A percentile compares a stretch with the other conserved stretches of the same genome.
Conservation (phyloP, 208 protist species). For the Trypanosoma brucei region DNA sequence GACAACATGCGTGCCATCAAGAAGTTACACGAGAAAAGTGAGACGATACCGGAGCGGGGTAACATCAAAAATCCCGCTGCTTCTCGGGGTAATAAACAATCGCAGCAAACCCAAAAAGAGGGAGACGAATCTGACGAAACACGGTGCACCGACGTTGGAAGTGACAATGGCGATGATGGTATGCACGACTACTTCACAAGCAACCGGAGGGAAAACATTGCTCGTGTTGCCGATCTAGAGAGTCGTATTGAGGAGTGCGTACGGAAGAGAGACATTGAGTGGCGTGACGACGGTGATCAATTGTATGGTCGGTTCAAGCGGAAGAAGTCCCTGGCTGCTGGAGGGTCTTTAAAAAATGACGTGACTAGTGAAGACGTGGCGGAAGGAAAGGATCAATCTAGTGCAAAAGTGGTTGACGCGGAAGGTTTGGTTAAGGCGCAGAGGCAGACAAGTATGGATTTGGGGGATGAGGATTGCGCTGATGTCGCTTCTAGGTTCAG, state of each 20-base stretch:
- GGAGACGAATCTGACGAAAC: no score
- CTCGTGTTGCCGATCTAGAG: slow-evolving; percentile 39
- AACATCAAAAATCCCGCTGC: no score
- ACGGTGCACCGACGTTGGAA: no score
- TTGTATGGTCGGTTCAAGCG: slow-evolving; percentile 22
- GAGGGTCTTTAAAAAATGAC: neutral
- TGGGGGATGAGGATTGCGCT: no score
- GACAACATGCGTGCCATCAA: slow-evolving; percentile 45
- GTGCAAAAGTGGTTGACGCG: neutral
- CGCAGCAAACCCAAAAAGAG: no score
- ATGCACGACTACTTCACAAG: slow-evolving; percentile 65
- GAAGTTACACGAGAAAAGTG: slow-evolving; percentile 11
- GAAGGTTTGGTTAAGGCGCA: no score
- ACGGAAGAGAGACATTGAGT: slow-evolving; percentile 25
- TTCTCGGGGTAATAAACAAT: no score
- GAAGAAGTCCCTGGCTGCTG: slow-evolving; percentile 1
- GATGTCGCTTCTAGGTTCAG: no score
- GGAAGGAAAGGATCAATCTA: slow-evolving; percentile 4
- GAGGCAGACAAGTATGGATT: no score
- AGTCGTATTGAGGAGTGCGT: slow-evolving; percentile 38
- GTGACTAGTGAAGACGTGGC: neutral
- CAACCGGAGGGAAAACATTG: slow-evolving; percentile 38
- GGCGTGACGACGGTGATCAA: slow-evolving; percentile 18
- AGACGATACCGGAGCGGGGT: neutral
- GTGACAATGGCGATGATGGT: neutral